phyloP scores from a whole-genome alignment of 768 basidiomycete species.

The Suillus brevipes region DNA sequence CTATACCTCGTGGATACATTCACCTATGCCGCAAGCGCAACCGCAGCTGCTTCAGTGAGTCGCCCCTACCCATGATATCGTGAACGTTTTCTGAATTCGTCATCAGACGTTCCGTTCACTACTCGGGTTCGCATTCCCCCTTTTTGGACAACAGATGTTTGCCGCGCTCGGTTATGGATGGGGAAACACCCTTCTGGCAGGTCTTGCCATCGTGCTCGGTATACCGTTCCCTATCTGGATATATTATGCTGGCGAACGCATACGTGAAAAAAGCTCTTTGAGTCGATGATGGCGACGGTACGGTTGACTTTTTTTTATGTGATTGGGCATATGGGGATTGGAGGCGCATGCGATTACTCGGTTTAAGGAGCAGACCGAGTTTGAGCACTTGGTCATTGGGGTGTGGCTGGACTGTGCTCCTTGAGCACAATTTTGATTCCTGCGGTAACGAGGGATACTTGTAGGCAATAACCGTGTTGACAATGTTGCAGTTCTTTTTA shows the following conservation, averaged over 20 bases:
- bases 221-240: not conserved
- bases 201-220: not conserved
- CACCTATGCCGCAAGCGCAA: constrained; percentile 64
- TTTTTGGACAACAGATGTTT: constrained; percentile 70
- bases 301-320: not conserved
- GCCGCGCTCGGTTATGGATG: constrained; percentile 58
- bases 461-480: too few relatives aligned
- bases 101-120: constrained; percentile 57
- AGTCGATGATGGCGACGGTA: not conserved
- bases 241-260: constrained; percentile 23
- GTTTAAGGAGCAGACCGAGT: not conserved
- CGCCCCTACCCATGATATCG: not conserved
- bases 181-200: constrained; percentile 30
- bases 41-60: constrained; percentile 60
- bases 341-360: not conserved
- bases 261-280: not conserved
- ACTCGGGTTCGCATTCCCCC: constrained; percentile 64
- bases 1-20: constrained; percentile 74
- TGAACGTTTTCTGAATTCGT: not conserved
- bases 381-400: not conserved
- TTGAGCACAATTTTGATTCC: not conserved
- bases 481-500: too few relatives aligned
- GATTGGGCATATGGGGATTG: not conserved
- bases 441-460: not conserved
- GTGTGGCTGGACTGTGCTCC: too few relatives aligned